phyloP scores from a whole-genome alignment of 2,329 filamentous ascomycete genomes.

The Trichoderma gracile region DNA sequence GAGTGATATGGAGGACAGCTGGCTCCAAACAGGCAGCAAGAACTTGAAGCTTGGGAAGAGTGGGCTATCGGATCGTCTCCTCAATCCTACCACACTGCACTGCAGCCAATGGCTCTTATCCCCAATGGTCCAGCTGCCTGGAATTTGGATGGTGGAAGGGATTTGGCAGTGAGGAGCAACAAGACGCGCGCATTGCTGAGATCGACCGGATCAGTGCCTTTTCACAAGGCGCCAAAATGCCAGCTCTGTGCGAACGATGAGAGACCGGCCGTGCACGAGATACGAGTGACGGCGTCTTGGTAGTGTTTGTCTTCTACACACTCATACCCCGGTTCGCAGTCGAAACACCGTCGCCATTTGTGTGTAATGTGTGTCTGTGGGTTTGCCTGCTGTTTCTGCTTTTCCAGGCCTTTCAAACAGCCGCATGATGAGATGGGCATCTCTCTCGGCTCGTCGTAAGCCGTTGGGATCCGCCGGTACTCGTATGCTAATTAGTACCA shows the following conservation, averaged over 20 bases:
- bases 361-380: background rate
- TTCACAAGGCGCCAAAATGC: background rate
- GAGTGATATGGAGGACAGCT: background rate
- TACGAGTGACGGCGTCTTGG: background rate
- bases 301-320: too few relatives aligned
- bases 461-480: background rate
- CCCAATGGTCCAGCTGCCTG: background rate
- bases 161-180: background rate
- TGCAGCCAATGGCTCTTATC: background rate
- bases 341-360: too few relatives aligned
- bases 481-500: background rate
- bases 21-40: background rate
- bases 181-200: background rate
- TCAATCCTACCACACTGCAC: background rate
- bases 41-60: background rate
- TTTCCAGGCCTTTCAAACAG: background rate
- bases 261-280: background rate
- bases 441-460: background rate
- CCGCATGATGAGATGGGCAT: background rate
- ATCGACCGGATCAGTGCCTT: conserved; percentile 1
- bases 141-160: background rate
- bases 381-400: background rate
- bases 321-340: too few relatives aligned
- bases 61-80: background rate
- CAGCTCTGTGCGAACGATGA: background rate